Conservation (phyloP, 2,329 filamentous ascomycete species). For the Cercospora citrullina region DNA sequence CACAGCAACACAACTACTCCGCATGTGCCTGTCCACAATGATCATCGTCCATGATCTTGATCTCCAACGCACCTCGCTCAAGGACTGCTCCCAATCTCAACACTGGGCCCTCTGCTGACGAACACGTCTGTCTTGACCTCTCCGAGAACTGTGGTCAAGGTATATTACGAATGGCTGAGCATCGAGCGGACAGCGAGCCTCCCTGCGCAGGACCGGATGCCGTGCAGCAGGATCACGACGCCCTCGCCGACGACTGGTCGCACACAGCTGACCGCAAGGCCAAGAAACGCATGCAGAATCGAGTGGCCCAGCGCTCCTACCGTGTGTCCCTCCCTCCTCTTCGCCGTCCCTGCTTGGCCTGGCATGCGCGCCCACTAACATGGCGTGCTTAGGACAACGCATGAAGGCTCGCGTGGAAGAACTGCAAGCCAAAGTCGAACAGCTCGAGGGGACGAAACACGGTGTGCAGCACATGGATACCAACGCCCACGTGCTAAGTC, state of each 20-base stretch:
- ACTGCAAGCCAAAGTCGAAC: constrained; percentile 7
- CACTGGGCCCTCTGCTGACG: neutral
- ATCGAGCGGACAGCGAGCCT: constrained; percentile 4
- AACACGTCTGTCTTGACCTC: neutral
- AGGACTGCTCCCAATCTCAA: neutral
- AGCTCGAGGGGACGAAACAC: constrained; percentile 4
- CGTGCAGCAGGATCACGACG: neutral
- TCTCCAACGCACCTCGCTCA: neutral
- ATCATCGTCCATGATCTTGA: neutral
- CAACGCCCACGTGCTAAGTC: neutral
- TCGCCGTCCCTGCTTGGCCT: neutral
- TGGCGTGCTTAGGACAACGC: neutral
- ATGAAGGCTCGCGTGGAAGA: constrained; percentile 13
- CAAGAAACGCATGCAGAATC: constrained; percentile 13
- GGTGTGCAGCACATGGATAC: neutral
- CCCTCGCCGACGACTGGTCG: constrained; percentile 3
- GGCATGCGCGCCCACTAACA: neutral
- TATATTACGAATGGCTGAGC: constrained; percentile 3
- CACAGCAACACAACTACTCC: neutral
- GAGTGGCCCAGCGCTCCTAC: constrained; percentile 11
- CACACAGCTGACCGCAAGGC: constrained; percentile 5
- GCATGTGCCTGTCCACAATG: neutral
- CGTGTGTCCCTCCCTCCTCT: neutral
- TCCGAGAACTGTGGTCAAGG: neutral
- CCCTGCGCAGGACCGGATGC: neutral